Base-by-base conservation (phyloP, 2,329 filamentous ascomycete species). In the Penicillium freii region DNA sequence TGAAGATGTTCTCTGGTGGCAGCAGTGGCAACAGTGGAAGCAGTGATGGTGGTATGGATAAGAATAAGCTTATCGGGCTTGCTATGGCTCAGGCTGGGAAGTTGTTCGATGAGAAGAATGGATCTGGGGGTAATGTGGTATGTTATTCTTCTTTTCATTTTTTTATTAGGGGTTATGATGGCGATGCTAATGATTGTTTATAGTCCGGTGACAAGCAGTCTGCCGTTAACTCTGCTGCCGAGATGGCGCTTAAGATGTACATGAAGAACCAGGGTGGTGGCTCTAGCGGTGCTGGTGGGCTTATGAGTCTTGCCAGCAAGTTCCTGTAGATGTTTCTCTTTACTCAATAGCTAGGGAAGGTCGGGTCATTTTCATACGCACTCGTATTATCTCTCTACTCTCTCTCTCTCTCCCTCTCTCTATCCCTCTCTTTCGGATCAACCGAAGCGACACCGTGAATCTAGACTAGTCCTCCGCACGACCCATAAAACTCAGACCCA, bases 161-260 rank as follows among this genome's bases (percentile, higher is more conserved):
- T 36, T 48, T 39, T 54, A 25, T 29, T 56, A 46, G 15, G 40
- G 34, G 4, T 23, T 23, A 13, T 50, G 11, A 42, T 5, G 31
- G 11, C 2, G 17, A 34, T 61, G 39, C 61, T 63, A 51, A 61
- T 45, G 2, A 11, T 23, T 49, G 7, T 19, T 4, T 36, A n/a
- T 54, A 77, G 75, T 61, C 82, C 27, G 84, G 88, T 5, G 89
- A 84, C 76, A 96, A 96, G 83, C 86, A 96, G 76, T 87, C 86
- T 47, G 91, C 86, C 49, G 80, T 97, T 46, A 86, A 89, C 71
- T 81, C 87, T 73, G 92, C 92, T 3, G 92, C 87, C 1, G 87
- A 96, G 81, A 88, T 90, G 83, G 92, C 92, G 3, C 75, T 96
- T 67, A 92, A 96, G 83, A 89, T 96, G 85, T 96, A 92, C 75